Conservation (phyloP, 1,139 yeast genomes). For the Wickerhamomyces sp. region DNA sequence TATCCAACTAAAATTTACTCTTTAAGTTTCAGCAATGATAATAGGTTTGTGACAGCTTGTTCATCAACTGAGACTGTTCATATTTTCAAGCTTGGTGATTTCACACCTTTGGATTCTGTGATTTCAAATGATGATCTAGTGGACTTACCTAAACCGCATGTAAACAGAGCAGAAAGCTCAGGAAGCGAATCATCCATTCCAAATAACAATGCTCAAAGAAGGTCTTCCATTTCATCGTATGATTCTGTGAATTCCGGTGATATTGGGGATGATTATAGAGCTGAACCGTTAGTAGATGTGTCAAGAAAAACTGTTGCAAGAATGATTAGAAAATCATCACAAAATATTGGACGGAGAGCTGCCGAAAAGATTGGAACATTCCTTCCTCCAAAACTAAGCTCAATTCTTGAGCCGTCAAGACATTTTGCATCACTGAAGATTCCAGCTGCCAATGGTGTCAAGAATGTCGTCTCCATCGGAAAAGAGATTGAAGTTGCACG, state of each 20-base stretch:
- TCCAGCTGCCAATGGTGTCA: constrained; percentile 59
- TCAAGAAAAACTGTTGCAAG: constrained; percentile 69
- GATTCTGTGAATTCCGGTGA: constrained; percentile 33
- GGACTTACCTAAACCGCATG: constrained; percentile 12
- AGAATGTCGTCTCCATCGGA: constrained; percentile 56
- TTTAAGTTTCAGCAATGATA: constrained; percentile 71
- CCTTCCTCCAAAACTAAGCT: constrained; percentile 77
- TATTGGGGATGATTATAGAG: constrained; percentile 28
- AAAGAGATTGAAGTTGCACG: constrained; percentile 31
- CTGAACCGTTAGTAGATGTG: constrained; percentile 62
- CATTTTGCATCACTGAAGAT: constrained; percentile 92
- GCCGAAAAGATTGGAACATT: constrained; percentile 88
- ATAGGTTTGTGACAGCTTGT: constrained; percentile 72
- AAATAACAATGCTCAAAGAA: constrained; percentile 19
- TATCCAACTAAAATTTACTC: constrained; percentile 89
- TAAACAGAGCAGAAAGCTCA: constrained; percentile 25
- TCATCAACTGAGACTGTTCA: constrained; percentile 94
- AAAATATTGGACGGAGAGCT: constrained; percentile 57
- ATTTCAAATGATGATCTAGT: constrained; percentile 3
- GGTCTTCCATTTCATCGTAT: constrained; percentile 27
- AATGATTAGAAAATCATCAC: constrained; percentile 53
- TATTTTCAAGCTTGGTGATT: constrained; percentile 61
- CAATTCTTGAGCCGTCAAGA: constrained; percentile 85
- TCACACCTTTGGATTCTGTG: constrained; percentile 2
- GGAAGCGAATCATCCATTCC: constrained; percentile 26